phyloP scores from a whole-genome alignment of 2,329 filamentous ascomycete species.

The Curvularia lunata region DNA sequence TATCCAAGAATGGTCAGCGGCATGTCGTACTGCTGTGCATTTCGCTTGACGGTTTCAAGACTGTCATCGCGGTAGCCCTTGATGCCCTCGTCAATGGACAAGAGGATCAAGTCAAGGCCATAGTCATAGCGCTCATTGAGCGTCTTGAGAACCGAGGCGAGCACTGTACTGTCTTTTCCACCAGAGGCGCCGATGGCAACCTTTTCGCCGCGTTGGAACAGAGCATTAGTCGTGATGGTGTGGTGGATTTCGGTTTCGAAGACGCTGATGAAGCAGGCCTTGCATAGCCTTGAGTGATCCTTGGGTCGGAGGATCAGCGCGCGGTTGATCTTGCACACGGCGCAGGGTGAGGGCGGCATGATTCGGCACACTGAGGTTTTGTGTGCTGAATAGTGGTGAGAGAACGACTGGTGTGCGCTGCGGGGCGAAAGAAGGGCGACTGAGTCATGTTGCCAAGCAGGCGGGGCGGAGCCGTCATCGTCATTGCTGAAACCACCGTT shows the following conservation, averaged over 20 bases:
- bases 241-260: slow-evolving; percentile 96
- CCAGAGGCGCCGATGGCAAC: slow-evolving; percentile 96
- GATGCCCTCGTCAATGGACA: slow-evolving; percentile 97
- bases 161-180: slow-evolving; percentile 95
- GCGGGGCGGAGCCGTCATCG: slow-evolving; percentile 1
- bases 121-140: slow-evolving; percentile 90
- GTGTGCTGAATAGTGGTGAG: neutral
- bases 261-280: slow-evolving; percentile 79
- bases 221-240: slow-evolving; percentile 79
- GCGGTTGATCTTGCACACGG: slow-evolving; percentile 74
- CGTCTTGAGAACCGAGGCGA: slow-evolving; percentile 92
- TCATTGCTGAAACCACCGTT: neutral
- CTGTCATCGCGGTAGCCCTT: slow-evolving; percentile 96
- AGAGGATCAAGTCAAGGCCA: slow-evolving; percentile 80
- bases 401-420: slow-evolving; percentile 5
- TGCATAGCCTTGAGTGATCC: slow-evolving; percentile 93
- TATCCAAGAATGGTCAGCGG: slow-evolving; percentile 91
- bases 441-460: slow-evolving; percentile 11
- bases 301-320: slow-evolving; percentile 94
- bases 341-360: slow-evolving; percentile 82
- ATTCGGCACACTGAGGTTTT: neutral
- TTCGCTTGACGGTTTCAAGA: slow-evolving; percentile 93
- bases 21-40: slow-evolving; percentile 90
- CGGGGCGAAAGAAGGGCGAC: slow-evolving; percentile 1
- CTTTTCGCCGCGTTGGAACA: slow-evolving; percentile 83